phyloP scores from a whole-genome alignment of 345 rosid genomes.

The Reutealis trisperma region DNA sequence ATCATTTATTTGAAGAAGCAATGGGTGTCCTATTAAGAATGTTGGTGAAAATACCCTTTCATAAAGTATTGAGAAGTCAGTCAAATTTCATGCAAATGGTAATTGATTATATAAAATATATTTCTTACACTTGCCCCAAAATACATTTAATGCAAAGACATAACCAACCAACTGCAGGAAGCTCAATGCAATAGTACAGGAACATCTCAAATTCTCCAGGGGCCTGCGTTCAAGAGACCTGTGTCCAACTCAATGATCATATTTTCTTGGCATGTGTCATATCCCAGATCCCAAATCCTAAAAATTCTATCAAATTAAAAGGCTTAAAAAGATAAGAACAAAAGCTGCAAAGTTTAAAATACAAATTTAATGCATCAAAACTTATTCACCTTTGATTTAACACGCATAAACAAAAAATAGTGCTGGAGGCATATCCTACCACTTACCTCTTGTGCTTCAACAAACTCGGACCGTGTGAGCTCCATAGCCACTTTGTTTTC shows the following conservation, averaged over 20 bases:
- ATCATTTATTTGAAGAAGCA: neutral
- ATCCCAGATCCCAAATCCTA: neutral
- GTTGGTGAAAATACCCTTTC: neutral
- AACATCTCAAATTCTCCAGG: neutral
- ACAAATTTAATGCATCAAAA: neutral
- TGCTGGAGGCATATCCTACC: slow-evolving; percentile 10
- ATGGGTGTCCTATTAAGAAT: neutral
- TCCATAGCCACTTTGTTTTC: slow-evolving; percentile 96
- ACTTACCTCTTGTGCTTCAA: slow-evolving; percentile 85
- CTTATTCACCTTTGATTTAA: neutral
- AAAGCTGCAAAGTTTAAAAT: neutral
- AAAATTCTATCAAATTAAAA: neutral
- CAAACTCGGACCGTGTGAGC: slow-evolving; percentile 93
- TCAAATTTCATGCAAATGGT: neutral
- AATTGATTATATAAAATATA: neutral
- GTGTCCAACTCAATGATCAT: neutral
- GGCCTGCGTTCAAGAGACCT: neutral
- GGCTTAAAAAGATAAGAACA: neutral
- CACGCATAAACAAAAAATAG: slow-evolving; percentile 7
- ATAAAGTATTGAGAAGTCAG: neutral
- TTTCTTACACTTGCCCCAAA: neutral
- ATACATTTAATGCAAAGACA: neutral
- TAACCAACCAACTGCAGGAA: neutral
- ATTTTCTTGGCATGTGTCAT: neutral
- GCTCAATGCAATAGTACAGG: neutral